These are phyloP conservation scores for Fusarium anthophilum DNA, from an alignment of 2,329 filamentous ascomycete species.

Conservation along the genomic window DNA sequence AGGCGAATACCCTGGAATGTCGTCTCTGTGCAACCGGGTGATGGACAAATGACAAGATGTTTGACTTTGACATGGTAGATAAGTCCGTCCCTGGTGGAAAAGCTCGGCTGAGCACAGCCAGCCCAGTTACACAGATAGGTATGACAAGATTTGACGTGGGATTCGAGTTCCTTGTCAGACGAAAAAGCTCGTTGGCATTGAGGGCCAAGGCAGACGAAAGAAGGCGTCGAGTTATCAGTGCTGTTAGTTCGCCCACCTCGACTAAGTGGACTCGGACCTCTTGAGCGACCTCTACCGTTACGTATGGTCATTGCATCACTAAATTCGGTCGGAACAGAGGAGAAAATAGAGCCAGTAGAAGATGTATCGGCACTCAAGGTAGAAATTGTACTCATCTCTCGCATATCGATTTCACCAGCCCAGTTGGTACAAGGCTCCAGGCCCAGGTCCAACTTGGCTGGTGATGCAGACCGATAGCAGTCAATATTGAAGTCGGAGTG, in stretches of 20 bases:
- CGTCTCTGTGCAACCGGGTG: constrained; percentile 50
- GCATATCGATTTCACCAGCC: neutral
- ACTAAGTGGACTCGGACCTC: constrained; percentile 40
- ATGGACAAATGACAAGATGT: constrained; percentile 55
- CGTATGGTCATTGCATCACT: constrained; percentile 35
- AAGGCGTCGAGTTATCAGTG: constrained; percentile 20
- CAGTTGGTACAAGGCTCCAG: constrained; percentile 7
- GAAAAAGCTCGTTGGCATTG: constrained; percentile 41
- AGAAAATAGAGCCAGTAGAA: constrained; percentile 44
- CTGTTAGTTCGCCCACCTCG: constrained; percentile 14
- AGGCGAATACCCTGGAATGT: constrained; percentile 48
- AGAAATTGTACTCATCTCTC: constrained; percentile 39
- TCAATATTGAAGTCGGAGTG: constrained; percentile 14
- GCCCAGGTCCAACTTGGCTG: constrained; percentile 19
- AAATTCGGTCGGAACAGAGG: constrained; percentile 44
- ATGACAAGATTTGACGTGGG: constrained; percentile 42
- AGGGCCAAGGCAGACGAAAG: constrained; percentile 42
- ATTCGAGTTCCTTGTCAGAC: constrained; percentile 36
- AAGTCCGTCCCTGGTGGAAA: constrained; percentile 50
- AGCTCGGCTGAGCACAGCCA: constrained; percentile 48
- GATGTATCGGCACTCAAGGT: constrained; percentile 42
- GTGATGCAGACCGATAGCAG: constrained; percentile 24
- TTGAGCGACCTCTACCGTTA: constrained; percentile 23
- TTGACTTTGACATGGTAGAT: constrained; percentile 56
- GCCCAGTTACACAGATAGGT: constrained; percentile 53